These are phyloP conservation scores for Xylaria sp. DNA, from an alignment of 2,329 filamentous ascomycete species.

Conservation along the genomic window DNA sequence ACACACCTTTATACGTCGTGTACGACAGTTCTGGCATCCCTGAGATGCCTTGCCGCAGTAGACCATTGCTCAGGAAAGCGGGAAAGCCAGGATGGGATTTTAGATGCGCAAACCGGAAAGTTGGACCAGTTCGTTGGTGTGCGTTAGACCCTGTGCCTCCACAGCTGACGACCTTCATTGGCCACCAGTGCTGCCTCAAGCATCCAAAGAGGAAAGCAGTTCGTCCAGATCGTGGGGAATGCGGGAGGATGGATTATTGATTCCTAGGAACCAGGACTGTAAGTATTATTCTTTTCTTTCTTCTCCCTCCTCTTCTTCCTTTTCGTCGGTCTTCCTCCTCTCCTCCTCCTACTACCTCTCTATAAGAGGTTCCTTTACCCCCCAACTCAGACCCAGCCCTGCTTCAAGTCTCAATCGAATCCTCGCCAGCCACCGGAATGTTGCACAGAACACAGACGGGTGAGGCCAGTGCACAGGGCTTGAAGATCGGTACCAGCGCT, in stretches of 20 bases:
- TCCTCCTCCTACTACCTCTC: background rate
- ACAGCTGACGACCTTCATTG: constrained; percentile 29
- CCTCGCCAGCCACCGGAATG: constrained; percentile 5
- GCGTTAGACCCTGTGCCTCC: constrained; percentile 26
- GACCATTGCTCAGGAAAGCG: constrained; percentile 47
- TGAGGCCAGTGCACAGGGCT: constrained; percentile 10
- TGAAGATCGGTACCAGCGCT: constrained; percentile 7
- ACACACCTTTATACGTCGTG: constrained; percentile 58
- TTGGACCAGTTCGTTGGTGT: constrained; percentile 26
- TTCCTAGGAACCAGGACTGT: too few relatives aligned
- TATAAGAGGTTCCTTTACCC: constrained; percentile 13
- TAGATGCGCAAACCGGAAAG: constrained; percentile 24
- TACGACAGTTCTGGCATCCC: constrained; percentile 57
- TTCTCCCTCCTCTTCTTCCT: constrained; percentile 4
- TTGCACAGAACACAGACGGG: constrained; percentile 13
- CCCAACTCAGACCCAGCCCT: background rate
- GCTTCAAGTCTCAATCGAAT: background rate
- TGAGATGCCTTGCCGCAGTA: constrained; percentile 61
- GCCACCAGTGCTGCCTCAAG: constrained; percentile 25
- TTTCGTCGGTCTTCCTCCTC: too few relatives aligned
- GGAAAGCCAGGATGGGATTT: constrained; percentile 22
- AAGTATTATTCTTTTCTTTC: constrained; percentile 18
- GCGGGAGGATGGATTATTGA: constrained; percentile 28
- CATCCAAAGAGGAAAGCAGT: constrained; percentile 37
- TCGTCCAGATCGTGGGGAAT: constrained; percentile 34